These are phyloP conservation scores for Sporothrix mexicana DNA, from an alignment of 2,329 filamentous ascomycete genomes.

Conservation along the genomic window DNA sequence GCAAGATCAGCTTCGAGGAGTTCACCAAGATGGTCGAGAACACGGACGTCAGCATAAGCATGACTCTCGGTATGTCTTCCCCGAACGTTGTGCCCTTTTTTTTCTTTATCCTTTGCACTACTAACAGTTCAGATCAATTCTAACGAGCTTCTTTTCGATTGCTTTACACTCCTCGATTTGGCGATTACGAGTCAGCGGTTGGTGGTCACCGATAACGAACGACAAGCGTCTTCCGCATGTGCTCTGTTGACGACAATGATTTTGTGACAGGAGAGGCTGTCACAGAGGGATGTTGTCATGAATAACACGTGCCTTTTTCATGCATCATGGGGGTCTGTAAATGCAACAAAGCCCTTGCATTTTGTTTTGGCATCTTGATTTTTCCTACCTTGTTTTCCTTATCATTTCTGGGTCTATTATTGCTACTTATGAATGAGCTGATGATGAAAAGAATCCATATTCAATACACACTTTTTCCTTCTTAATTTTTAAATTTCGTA, in stretches of 20 bases:
- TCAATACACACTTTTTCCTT: neutral
- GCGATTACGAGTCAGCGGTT: neutral
- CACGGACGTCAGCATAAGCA: slow-evolving; percentile 78
- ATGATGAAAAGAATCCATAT: slow-evolving; percentile 20
- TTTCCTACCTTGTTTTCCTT: neutral
- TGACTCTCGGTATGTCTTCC: slow-evolving; percentile 64
- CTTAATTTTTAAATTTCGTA: neutral
- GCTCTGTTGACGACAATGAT: neutral
- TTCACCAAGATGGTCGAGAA: slow-evolving; percentile 99
- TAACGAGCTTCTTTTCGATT: neutral
- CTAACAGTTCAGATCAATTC: slow-evolving; percentile 32
- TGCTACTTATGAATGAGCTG: slow-evolving; percentile 21
- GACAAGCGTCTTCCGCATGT: slow-evolving; percentile 7
- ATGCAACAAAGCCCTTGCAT: slow-evolving; percentile 14
- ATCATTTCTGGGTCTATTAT: slow-evolving; percentile 22
- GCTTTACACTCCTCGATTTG: neutral
- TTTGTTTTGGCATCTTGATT: neutral
- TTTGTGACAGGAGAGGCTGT: neutral
- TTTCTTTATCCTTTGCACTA: neutral
- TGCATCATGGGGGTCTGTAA: neutral
- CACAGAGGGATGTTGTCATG: neutral
- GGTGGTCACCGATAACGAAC: neutral
- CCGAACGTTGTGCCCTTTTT: neutral
- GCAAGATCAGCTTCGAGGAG: slow-evolving; percentile 99
- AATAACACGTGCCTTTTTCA: neutral